A percentile compares a stretch with the other conserved stretches of the same genome.
These are phyloP conservation scores for Ashbya aceris DNA, from an alignment of 1,139 yeast species.

Conservation along the genomic window DNA sequence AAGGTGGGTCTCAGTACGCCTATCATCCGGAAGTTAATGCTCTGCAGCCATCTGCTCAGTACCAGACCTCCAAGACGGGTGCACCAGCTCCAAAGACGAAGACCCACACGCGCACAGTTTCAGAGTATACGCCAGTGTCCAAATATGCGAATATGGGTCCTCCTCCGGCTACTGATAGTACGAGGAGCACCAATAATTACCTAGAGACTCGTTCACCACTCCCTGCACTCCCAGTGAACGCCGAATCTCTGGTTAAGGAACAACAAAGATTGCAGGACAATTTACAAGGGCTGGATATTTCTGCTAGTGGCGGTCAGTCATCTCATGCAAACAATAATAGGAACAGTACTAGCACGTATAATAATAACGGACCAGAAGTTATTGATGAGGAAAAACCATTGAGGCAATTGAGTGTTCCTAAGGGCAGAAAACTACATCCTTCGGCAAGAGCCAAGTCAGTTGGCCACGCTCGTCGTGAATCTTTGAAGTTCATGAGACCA, in stretches of 20 bases:
- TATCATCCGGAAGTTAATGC: conserved; percentile 4
- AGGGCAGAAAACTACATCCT: conserved; percentile 50
- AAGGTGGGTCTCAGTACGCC: conserved; percentile 4
- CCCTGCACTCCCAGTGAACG: conserved; percentile 30
- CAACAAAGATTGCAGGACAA: conserved; percentile 21
- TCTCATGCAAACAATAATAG: conserved; percentile 5
- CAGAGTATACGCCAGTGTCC: conserved; percentile 31
- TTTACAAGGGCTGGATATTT: conserved; percentile 15
- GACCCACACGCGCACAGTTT: conserved; percentile 34
- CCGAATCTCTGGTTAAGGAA: conserved; percentile 26
- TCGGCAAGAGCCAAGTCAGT: conserved; percentile 85
- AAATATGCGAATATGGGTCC: conserved; percentile 7
- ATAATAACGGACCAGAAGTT: not conserved
- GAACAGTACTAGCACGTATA: conserved; percentile 1
- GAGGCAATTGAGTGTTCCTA: conserved; percentile 19
- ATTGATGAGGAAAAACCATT: conserved; percentile 20
- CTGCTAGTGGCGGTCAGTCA: conserved; percentile 8
- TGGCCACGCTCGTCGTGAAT: conserved; percentile 66
- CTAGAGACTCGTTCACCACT: conserved; percentile 12
- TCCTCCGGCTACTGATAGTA: conserved; percentile 3
- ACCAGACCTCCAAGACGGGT: not conserved
- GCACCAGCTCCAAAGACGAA: conserved; percentile 13
- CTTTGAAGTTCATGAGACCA: conserved; percentile 35
- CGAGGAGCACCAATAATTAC: not conserved
- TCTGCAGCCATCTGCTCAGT: conserved; percentile 8